These are phyloP conservation scores for Ramularia endophylla DNA, from an alignment of 2,329 filamentous ascomycete species.

Conservation along the genomic window DNA sequence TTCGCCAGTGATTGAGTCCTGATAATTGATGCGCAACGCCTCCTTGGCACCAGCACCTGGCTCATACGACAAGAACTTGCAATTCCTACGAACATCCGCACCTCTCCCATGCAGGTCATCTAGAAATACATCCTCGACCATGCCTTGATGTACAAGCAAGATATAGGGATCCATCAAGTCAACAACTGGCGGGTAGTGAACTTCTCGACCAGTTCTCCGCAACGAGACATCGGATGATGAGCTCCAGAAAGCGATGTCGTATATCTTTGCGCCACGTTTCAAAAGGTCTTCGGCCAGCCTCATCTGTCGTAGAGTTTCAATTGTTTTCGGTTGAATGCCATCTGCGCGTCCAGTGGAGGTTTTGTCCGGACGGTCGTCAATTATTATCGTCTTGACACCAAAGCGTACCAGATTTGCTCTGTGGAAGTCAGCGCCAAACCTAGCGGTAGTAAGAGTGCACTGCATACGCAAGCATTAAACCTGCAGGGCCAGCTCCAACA, in stretches of 20 bases:
- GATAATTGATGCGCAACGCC: slow-evolving; percentile 40
- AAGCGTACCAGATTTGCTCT: slow-evolving; percentile 56
- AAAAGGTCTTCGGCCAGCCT: slow-evolving; percentile 63
- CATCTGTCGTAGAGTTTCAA: slow-evolving; percentile 70
- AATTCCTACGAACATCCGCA: slow-evolving; percentile 57
- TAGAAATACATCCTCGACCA: slow-evolving; percentile 66
- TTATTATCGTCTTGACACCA: slow-evolving; percentile 58
- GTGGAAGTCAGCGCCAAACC: neutral
- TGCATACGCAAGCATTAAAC: slow-evolving; percentile 39
- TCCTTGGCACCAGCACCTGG: slow-evolving; percentile 29
- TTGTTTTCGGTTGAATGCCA: slow-evolving; percentile 70
- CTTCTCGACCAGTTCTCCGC: slow-evolving; percentile 57
- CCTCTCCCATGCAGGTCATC: slow-evolving; percentile 62
- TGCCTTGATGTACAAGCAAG: slow-evolving; percentile 61
- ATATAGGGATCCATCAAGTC: slow-evolving; percentile 51
- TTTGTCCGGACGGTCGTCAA: slow-evolving; percentile 63
- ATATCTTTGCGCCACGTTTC: slow-evolving; percentile 61
- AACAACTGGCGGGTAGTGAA: slow-evolving; percentile 57
- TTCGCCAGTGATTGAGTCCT: slow-evolving; percentile 33
- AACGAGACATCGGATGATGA: slow-evolving; percentile 39
- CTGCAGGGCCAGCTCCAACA: slow-evolving; percentile 39
- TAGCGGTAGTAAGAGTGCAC: neutral
- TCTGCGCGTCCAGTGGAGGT: slow-evolving; percentile 65
- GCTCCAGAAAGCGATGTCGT: slow-evolving; percentile 68
- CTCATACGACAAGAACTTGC: slow-evolving; percentile 52